Conservation (phyloP, 352 stramenopile genomes). For the Globisporangium barbulae region DNA sequence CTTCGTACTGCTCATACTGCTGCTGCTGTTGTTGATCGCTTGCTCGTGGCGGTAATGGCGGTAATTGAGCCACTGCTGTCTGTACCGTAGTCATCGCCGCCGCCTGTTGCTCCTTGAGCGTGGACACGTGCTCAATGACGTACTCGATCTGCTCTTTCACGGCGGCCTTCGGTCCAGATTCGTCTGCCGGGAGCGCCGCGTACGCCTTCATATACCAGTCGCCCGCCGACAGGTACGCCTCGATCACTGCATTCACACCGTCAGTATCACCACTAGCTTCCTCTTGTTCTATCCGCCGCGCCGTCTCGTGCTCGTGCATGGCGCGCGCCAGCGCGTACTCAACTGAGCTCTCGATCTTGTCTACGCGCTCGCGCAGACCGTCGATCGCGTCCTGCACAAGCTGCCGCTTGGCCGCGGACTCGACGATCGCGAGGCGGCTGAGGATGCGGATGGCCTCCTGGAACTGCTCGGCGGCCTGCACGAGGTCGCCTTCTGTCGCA, state of each 20-base stretch:
- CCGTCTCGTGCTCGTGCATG: slow-evolving; percentile 36
- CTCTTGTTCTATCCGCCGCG: slow-evolving; percentile 20
- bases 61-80: neutral
- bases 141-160: slow-evolving; percentile 74
- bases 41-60: neutral
- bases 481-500: neutral
- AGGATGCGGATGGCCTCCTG: slow-evolving; percentile 58
- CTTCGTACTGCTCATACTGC: neutral
- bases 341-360: slow-evolving; percentile 31
- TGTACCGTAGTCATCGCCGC: slow-evolving; percentile 3
- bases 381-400: slow-evolving; percentile 50
- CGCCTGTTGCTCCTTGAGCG: slow-evolving; percentile 34
- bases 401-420: slow-evolving; percentile 66
- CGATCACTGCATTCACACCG: slow-evolving; percentile 18
- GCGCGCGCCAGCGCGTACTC: slow-evolving; percentile 30
- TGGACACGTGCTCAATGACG: slow-evolving; percentile 61
- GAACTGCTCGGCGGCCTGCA: slow-evolving; percentile 41
- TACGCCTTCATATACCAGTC: slow-evolving; percentile 72
- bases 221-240: slow-evolving; percentile 54
- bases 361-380: slow-evolving; percentile 48
- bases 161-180: slow-evolving; percentile 26
- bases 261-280: neutral
- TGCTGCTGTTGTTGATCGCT: neutral
- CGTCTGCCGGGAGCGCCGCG: slow-evolving; percentile 30
- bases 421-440: slow-evolving; percentile 62